A percentile compares a stretch with the other conserved stretches of the same genome.
phyloP scores from a whole-genome alignment of 768 basidiomycete species.

The Phallus indusiatus region DNA sequence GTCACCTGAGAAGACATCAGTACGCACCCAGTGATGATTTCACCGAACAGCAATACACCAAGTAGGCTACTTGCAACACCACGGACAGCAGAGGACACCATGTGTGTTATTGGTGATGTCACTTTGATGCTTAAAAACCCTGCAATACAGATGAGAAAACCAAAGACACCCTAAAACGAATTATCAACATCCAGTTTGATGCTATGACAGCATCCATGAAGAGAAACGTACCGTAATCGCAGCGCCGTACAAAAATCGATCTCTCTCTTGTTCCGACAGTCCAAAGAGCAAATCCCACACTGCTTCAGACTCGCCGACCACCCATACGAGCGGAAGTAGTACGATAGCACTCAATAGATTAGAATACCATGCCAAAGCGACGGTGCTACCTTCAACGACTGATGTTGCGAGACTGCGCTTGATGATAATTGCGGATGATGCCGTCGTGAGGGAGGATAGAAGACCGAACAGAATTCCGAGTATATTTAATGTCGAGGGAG shows the following conservation, averaged over 20 bases:
- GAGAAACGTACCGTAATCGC: conserved; percentile 55
- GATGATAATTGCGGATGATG: conserved; percentile 88
- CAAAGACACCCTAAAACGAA: conserved; percentile 57
- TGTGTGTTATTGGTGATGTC: conserved; percentile 95
- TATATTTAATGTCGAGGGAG: background rate
- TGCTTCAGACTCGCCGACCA: conserved; percentile 66
- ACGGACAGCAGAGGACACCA: conserved; percentile 92
- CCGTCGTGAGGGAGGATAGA: conserved; percentile 76
- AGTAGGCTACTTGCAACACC: conserved; percentile 88
- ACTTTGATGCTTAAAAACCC: conserved; percentile 92
- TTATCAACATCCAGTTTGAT: background rate
- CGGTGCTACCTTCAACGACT: conserved; percentile 74
- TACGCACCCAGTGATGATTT: conserved; percentile 69
- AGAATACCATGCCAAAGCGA: conserved; percentile 86
- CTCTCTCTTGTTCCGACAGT: conserved; percentile 34
- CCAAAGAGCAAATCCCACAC: conserved; percentile 53
- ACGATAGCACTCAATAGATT: conserved; percentile 72
- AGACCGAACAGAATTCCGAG: conserved; percentile 73
- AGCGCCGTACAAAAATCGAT: conserved; percentile 73
- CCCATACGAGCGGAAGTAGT: conserved; percentile 60
- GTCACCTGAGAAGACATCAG: background rate
- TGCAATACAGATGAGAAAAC: conserved; percentile 92
- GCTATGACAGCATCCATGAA: background rate
- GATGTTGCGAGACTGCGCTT: conserved; percentile 58
- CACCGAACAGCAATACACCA: conserved; percentile 71